Conservation (phyloP, 2,329 filamentous ascomycete species). For the Fusarium citri region DNA sequence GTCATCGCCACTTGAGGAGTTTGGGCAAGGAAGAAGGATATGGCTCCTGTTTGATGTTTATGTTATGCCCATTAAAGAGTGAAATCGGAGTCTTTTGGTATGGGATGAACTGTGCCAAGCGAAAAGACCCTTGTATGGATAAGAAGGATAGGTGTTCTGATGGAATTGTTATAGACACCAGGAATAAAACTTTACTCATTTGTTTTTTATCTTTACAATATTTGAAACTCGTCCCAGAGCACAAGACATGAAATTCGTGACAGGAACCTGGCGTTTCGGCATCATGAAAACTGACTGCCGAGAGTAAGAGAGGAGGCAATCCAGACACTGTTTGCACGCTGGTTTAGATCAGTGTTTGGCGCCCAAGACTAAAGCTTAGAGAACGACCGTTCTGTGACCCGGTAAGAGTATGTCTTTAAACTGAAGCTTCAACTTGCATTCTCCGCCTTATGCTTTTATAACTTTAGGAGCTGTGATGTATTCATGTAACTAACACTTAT, state of each 20-base stretch:
- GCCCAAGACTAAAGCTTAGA: not conserved
- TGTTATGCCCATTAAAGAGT: not conserved
- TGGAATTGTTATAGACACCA: constrained; percentile 14
- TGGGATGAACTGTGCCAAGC: constrained; percentile 1
- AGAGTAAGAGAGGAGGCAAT: not conserved
- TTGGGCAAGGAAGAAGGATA: not conserved
- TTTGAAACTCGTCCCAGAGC: not conserved
- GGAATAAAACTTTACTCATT: constrained; percentile 15
- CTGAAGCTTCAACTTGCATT: not conserved
- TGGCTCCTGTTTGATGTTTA: not conserved
- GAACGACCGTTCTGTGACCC: not conserved
- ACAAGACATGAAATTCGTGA: not conserved
- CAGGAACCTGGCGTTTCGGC: not conserved
- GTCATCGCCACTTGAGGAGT: not conserved
- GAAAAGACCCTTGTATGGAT: not conserved
- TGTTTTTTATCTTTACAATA: not conserved
- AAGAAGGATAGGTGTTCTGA: constrained; percentile 1
- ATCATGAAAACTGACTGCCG: not conserved
- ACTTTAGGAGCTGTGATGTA: not conserved
- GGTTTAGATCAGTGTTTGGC: not conserved
- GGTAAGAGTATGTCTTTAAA: not conserved
- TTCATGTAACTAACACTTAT: not conserved
- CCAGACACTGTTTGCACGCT: not conserved
- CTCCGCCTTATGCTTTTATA: not conserved
- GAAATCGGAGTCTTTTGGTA: constrained; percentile 1